phyloP scores from a whole-genome alignment of 1,284 basidiomycete genomes.

The Cerioporus squamosus region DNA sequence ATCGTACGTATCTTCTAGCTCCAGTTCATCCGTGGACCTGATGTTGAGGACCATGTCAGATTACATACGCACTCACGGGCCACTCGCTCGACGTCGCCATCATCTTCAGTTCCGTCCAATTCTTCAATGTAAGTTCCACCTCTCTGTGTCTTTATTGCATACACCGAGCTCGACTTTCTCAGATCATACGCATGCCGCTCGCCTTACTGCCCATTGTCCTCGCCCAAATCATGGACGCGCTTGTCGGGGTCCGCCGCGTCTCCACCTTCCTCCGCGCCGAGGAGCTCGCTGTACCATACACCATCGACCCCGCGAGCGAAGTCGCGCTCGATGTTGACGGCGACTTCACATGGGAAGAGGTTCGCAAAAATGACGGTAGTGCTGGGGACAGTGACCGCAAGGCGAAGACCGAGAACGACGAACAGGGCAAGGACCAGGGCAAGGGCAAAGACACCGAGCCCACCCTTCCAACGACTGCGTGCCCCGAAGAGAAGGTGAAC shows the following conservation, averaged over 20 bases:
- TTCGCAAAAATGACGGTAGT: constrained; percentile 35
- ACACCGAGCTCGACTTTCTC: neutral
- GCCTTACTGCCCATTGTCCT: constrained; percentile 57
- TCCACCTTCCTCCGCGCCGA: constrained; percentile 65
- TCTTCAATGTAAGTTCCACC: too few relatives aligned
- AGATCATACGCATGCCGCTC: constrained; percentile 63
- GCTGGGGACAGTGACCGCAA: constrained; percentile 7
- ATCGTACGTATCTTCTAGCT: constrained; percentile 52
- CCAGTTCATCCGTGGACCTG: too few relatives aligned
- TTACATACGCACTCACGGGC: constrained; percentile 33
- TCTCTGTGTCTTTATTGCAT: neutral
- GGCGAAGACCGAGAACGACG: constrained; percentile 14
- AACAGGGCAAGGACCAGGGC: constrained; percentile 37
- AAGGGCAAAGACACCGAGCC: constrained; percentile 27
- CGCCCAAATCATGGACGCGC: constrained; percentile 56
- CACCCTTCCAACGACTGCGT: constrained; percentile 26
- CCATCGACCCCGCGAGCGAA: constrained; percentile 46
- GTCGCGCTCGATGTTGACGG: constrained; percentile 63
- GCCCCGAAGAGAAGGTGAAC: constrained; percentile 25
- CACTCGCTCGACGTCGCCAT: too few relatives aligned
- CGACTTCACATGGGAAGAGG: constrained; percentile 72
- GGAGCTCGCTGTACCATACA: constrained; percentile 59
- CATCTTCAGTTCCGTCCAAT: too few relatives aligned
- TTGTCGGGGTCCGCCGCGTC: constrained; percentile 66
- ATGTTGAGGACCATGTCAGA: constrained; percentile 37